Conservation (phyloP, 345 rosid species). For the Bruguiera sexangula region DNA sequence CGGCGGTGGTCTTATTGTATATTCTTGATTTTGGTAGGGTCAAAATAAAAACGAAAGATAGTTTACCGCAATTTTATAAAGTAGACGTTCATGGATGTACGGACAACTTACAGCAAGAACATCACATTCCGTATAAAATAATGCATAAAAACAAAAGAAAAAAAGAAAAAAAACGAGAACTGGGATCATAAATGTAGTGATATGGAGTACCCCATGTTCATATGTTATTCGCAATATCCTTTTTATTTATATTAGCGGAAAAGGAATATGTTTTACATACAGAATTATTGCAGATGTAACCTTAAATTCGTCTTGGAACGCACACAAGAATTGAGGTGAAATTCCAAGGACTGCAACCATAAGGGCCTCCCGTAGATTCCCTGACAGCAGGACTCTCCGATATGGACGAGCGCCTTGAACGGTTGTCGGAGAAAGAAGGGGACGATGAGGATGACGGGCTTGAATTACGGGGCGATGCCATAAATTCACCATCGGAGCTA, state of each 20-base stretch:
- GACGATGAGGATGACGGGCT: background rate
- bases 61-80: background rate
- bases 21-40: background rate
- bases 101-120: too few species aligned
- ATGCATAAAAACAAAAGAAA: too few species aligned
- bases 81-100: background rate
- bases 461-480: constrained; percentile 1
- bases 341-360: constrained; percentile 35
- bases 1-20: background rate
- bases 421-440: constrained; percentile 9
- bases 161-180: too few species aligned
- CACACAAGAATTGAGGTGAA: constrained; percentile 26
- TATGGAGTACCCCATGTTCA: too few species aligned
- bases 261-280: background rate
- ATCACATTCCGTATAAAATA: too few species aligned
- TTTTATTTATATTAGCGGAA: background rate
- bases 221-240: too few species aligned
- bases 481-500: constrained; percentile 13
- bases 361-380: constrained; percentile 19
- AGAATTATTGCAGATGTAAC: background rate
- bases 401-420: constrained; percentile 13
- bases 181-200: too few species aligned
- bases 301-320: constrained; percentile 21
- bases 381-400: constrained; percentile 15
- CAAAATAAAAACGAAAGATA: too few species aligned